Evolutionary conservation across 352 stramenopile species (phyloP).

Genomic region (Blastocystis sp.): DNA sequence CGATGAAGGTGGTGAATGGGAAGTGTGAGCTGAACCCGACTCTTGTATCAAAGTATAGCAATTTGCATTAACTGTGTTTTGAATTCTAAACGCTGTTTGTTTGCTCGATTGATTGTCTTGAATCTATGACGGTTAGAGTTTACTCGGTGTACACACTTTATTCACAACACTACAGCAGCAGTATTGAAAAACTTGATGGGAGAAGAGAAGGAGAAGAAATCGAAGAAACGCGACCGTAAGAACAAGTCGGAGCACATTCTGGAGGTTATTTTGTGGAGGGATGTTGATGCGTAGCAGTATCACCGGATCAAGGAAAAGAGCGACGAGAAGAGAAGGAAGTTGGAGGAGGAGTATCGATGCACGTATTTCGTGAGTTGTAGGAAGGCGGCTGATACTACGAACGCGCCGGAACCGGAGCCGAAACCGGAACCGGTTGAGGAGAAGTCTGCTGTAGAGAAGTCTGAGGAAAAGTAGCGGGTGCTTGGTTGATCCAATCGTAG

Average conservation of each 20-base stretch:
- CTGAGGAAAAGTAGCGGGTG: background rate
- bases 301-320: background rate
- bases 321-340: background rate
- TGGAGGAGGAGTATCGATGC: too few species aligned
- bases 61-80: background rate
- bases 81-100: too few species aligned
- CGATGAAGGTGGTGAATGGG: background rate
- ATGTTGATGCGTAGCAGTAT: background rate
- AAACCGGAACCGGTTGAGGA: background rate
- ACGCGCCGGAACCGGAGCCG: background rate
- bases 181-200: too few species aligned
- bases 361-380: background rate
- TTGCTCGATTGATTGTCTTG: too few species aligned
- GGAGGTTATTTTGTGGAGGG: background rate
- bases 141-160: too few species aligned
- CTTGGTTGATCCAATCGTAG: background rate
- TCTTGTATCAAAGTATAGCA: background rate
- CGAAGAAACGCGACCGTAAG: background rate
- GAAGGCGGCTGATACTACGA: background rate
- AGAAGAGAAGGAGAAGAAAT: too few species aligned
- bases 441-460: background rate
- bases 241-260: background rate
- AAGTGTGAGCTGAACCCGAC: background rate
- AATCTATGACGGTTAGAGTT: too few species aligned
- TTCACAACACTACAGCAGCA: too few species aligned